Evolutionary conservation across 2,329 filamentous ascomycete genomes (phyloP), one percentile per base, ranked within the genome.

Genomic region (Scedosporium dehoogii): DNA sequence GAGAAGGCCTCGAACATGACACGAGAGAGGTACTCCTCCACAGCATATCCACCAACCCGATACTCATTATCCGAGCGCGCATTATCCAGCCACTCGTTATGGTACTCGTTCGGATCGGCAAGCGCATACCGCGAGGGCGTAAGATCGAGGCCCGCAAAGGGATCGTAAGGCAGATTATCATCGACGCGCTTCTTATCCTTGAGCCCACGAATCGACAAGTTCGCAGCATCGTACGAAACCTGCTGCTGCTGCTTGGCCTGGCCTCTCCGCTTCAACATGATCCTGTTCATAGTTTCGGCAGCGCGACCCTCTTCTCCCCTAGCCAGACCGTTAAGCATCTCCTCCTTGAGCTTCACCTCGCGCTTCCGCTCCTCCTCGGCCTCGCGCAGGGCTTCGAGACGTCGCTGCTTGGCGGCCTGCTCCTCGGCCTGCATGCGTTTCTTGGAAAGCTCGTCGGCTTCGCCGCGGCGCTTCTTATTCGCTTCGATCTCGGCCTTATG

Each of bases 1-100:
- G 90, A 86, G 75, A 97, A 97, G 0, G 93, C 92, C 71, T 97
- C 92, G 64, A 91, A 89, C 71, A 99, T 77, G 25, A 90, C 87
- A 25, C 92, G 81, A 6, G 86, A 81, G 69, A 91, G 90, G 71
- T 94, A 97, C 71, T 96, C 92, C 41, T 83, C 79, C 53, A 93
- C 78, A 69, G 88, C 87, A 74, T 96, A 97, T 0, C 94, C 96
- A 38, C 92, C 92, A 16, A 90, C 90, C 60, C 83, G 77, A 70
- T 89, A 85, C 55, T 82, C 79, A 2, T 81, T 75, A 70, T 92
- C 87, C 48, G 83, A 83, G 63, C 86, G 83, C 38, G 86, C 82
- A 25, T 79, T 78, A 55, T 89, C 86, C 61, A 96, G 78, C 80
- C 87, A 91, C 57, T 88, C 83, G 70, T 90, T 91, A 51, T 86